Percentiles rank a stretch among this genome's conserved stretches.
Conservation (phyloP, 2,329 filamentous ascomycete genomes). For the Cryphonectria japonica region DNA sequence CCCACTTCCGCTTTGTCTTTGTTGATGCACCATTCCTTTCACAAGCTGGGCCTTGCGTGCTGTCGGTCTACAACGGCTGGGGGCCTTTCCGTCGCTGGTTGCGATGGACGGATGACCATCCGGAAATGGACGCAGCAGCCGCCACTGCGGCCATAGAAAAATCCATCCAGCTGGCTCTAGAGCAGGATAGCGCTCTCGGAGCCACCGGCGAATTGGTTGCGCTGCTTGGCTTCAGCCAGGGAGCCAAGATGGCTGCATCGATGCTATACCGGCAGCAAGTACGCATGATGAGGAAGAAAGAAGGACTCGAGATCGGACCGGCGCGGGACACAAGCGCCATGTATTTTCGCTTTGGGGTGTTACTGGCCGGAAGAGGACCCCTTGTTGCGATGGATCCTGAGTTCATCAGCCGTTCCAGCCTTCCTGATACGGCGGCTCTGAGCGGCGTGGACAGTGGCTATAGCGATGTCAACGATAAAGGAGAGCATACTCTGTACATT, state of each 20-base stretch:
- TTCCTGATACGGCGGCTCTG: not conserved
- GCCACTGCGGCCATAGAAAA: not conserved
- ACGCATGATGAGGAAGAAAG: not conserved
- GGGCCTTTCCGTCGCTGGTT: not conserved
- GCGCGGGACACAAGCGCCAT: not conserved
- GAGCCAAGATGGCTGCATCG: not conserved
- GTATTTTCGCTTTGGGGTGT: not conserved
- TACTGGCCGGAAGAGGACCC: not conserved
- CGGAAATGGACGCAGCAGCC: not conserved
- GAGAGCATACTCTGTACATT: not conserved
- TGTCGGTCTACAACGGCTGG: not conserved
- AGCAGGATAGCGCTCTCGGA: constrained; percentile 49
- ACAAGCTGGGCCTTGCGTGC: not conserved
- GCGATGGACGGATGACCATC: not conserved
- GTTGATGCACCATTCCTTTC: not conserved
- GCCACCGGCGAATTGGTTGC: constrained; percentile 62
- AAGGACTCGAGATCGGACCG: not conserved
- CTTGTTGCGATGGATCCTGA: constrained; percentile 1
- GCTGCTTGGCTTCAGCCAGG: constrained; percentile 36
- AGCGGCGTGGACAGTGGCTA: constrained; percentile 3
- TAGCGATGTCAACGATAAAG: not conserved
- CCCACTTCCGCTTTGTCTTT: not conserved
- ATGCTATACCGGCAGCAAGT: constrained; percentile 2
- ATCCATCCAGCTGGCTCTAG: not conserved
- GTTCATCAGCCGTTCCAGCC: not conserved